These are phyloP conservation scores for Hygrophoropsis aurantiaca DNA, from an alignment of 768 basidiomycete genomes.

Conservation along the genomic window DNA sequence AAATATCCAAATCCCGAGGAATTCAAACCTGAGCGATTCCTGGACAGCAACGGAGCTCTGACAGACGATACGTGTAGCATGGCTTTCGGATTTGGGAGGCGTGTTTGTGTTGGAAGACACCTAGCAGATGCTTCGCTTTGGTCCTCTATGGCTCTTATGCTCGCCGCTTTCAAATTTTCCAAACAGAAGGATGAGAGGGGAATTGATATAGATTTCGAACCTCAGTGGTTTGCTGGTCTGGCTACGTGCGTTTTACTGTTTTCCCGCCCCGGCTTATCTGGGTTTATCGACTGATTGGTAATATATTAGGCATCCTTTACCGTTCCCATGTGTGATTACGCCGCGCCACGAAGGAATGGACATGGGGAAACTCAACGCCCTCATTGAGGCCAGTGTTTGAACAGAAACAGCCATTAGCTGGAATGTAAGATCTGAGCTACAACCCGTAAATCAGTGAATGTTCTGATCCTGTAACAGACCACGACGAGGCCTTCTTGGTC, in stretches of 20 bases:
- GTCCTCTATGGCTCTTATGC: conserved; percentile 15
- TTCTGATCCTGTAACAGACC: too few relatives aligned
- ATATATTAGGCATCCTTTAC: neutral
- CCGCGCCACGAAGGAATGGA: neutral
- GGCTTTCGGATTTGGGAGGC: conserved; percentile 21
- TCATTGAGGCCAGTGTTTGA: conserved; percentile 4
- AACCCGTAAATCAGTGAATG: too few relatives aligned
- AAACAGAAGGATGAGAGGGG: conserved; percentile 12
- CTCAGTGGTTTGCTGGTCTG: conserved; percentile 11
- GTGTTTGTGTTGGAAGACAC: conserved; percentile 18
- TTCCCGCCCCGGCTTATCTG: too few relatives aligned
- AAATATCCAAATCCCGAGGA: conserved; percentile 36
- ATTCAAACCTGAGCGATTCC: conserved; percentile 39
- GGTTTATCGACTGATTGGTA: neutral
- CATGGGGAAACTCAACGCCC: conserved; percentile 7
- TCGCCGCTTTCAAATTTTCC: conserved; percentile 13
- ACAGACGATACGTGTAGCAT: conserved; percentile 13
- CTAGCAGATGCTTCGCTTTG: conserved; percentile 15
- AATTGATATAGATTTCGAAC: conserved; percentile 7
- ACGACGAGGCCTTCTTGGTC: too few relatives aligned
- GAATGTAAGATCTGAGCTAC: too few relatives aligned
- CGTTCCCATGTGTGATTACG: conserved; percentile 5
- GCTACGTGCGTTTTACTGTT: conserved; percentile 10
- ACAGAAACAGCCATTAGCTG: too few relatives aligned
- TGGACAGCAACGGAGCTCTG: conserved; percentile 21